Evolutionary conservation across 83 land plant species (phyloP).

Genomic region (Picea mariana): DNA sequence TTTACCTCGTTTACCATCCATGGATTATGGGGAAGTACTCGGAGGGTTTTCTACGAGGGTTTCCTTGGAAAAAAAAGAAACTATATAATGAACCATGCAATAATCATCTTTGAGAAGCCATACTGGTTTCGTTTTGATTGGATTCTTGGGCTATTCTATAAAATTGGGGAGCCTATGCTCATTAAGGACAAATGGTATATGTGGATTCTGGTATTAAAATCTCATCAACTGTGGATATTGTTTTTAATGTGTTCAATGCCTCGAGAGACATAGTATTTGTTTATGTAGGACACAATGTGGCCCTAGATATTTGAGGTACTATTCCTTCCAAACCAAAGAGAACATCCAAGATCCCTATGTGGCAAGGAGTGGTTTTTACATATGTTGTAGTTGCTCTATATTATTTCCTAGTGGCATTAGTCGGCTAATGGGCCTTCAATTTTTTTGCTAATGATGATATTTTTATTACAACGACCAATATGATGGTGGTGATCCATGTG

Average conservation of each 20-base stretch:
- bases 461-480: constrained; percentile 73
- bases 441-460: constrained; percentile 32
- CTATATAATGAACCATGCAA: too few relatives aligned
- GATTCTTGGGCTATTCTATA: constrained; percentile 60
- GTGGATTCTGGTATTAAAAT: constrained; percentile 37
- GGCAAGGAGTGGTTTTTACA: constrained; percentile 54
- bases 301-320: constrained; percentile 23
- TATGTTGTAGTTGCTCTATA: too few relatives aligned
- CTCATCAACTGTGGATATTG: constrained; percentile 31
- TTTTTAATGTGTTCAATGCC: constrained; percentile 69
- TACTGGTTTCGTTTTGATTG: neutral
- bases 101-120: too few relatives aligned
- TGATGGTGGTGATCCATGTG: constrained; percentile 73
- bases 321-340: constrained; percentile 71
- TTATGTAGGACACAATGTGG: constrained; percentile 93
- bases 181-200: constrained; percentile 44
- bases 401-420: too few relatives aligned
- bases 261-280: constrained; percentile 84
- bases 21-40: too few relatives aligned
- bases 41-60: too few relatives aligned
- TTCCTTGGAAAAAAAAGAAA: too few relatives aligned
- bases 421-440: too few relatives aligned
- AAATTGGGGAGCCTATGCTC: constrained; percentile 83
- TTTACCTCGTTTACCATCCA: too few relatives aligned
- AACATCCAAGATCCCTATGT: constrained; percentile 89